Base-by-base conservation (phyloP, 768 basidiomycete genomes). In the Tylopilus rubrobrunneus region DNA sequence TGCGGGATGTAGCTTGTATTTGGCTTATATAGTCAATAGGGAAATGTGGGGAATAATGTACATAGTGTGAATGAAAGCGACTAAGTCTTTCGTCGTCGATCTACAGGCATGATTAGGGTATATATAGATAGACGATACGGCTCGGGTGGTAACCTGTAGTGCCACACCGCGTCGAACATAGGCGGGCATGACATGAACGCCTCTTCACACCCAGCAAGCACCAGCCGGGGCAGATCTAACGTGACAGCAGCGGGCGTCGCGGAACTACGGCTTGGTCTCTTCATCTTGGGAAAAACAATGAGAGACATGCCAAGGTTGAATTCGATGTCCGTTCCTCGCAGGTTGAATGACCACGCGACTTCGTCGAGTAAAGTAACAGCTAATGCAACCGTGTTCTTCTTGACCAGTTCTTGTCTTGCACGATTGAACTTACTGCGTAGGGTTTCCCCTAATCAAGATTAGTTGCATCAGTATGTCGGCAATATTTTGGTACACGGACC, bases 391-490 rank as follows among this genome's bases (percentile, higher is more conserved):
- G 71, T 73, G 4, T 74, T 70, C 55, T 77, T 74, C 63, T 84
- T 79, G n/a, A 72, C 73, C 50, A 96, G 59, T 56, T 87, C 84
- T 52, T 83, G 78, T 33, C 92, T 78, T 6, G 92, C 71, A 21
- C 75, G 72, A 17, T 71, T 70, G 39, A 99, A 74, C 70, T 99
- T 99, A 28, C 81, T 78, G 34, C 68, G 60, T 31, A 84, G 76
- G 0, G 78, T 74, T 73, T 86, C 78, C 7, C 90, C 86, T 83
- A 49, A 11, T 11, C 10, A 25, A 25, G 25, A 25, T 25, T 25
- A 98, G 79, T 68, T 99, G 97, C 97, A 98, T 99, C 55, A 98
- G 81, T 52, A 96, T 85, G 67, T 99, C 98, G 61, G 89, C 89
- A 42, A 92, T 87, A 71, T 89, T 89, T 71, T 89, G 87, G 63